Percentiles rank a stretch among this genome's conserved stretches.
These are phyloP conservation scores for Neurospora sp. DNA, from an alignment of 495 filamentous ascomycete genomes.

Conservation along the genomic window DNA sequence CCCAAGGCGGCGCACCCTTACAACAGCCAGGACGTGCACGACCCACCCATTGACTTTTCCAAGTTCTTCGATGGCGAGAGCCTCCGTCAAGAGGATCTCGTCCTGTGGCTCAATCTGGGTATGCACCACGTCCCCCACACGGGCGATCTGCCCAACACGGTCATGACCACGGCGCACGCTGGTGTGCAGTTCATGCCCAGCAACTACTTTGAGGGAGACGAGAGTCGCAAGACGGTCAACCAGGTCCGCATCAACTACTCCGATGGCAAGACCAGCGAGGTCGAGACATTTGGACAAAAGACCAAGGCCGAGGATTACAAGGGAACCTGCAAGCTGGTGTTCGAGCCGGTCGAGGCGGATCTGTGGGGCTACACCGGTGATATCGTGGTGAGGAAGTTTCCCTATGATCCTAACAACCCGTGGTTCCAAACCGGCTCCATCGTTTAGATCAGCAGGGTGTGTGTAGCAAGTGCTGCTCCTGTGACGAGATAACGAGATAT, in stretches of 20 bases:
- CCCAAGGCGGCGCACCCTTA: constrained; percentile 33
- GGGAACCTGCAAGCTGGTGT: constrained; percentile 15
- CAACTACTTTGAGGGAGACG: constrained; percentile 28
- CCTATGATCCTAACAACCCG: constrained; percentile 31
- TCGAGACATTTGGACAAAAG: constrained; percentile 31
- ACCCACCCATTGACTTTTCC: constrained; percentile 46
- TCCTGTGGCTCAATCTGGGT: constrained; percentile 46
- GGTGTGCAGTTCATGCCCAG: constrained; percentile 33
- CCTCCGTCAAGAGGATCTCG: constrained; percentile 45
- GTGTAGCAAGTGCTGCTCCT: background rate
- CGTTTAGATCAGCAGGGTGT: background rate
- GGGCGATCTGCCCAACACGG: constrained; percentile 45
- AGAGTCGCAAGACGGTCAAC: constrained; percentile 22
- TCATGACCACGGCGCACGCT: constrained; percentile 37
- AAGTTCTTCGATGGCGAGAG: constrained; percentile 46
- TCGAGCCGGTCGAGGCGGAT: constrained; percentile 16
- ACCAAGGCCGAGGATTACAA: background rate
- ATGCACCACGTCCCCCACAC: constrained; percentile 51
- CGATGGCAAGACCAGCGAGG: constrained; percentile 22
- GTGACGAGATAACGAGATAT: background rate
- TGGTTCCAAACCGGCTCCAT: constrained; percentile 21
- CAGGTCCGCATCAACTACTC: constrained; percentile 33
- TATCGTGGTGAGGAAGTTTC: constrained; percentile 36
- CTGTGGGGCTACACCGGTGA: constrained; percentile 32
- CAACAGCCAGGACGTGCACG: constrained; percentile 35